These are phyloP conservation scores for Mycena leptocephala DNA, from an alignment of 768 basidiomycete species.

Conservation along the genomic window DNA sequence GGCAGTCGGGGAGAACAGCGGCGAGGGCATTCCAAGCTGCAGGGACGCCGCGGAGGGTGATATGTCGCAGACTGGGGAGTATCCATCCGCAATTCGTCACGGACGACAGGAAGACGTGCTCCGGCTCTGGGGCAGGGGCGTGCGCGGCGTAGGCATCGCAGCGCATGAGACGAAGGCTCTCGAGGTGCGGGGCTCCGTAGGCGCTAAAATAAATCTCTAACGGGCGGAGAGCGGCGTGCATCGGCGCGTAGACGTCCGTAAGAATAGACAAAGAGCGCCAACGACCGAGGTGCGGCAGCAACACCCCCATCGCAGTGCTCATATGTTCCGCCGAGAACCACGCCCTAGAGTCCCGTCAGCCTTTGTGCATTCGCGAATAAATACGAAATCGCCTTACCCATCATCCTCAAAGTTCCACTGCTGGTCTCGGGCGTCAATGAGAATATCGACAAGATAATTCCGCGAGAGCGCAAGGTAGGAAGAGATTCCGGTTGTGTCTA, in stretches of 20 bases:
- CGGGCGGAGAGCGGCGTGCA: conserved; percentile 65
- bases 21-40: conserved; percentile 66
- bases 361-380: neutral
- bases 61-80: conserved; percentile 63
- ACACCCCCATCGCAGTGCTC: conserved; percentile 58
- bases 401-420: conserved; percentile 72
- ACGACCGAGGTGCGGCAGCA: conserved; percentile 67
- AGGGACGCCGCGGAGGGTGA: conserved; percentile 73
- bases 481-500: conserved; percentile 57
- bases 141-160: conserved; percentile 73
- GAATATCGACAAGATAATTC: conserved; percentile 66
- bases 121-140: conserved; percentile 57
- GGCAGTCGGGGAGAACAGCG: conserved; percentile 42
- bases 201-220: conserved; percentile 58
- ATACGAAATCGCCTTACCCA: conserved; percentile 54
- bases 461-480: conserved; percentile 64
- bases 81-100: conserved; percentile 40
- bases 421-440: conserved; percentile 72
- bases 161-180: conserved; percentile 70
- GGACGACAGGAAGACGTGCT: conserved; percentile 52
- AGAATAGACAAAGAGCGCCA: conserved; percentile 70
- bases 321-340: conserved; percentile 64
- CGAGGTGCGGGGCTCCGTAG: conserved; percentile 59
- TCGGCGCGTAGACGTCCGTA: conserved; percentile 72
- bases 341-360: conserved; percentile 33